These are phyloP conservation scores for Phycomyces blakesleeanus DNA, from an alignment of 192 early-diverging fungal species.

Conservation along the genomic window DNA sequence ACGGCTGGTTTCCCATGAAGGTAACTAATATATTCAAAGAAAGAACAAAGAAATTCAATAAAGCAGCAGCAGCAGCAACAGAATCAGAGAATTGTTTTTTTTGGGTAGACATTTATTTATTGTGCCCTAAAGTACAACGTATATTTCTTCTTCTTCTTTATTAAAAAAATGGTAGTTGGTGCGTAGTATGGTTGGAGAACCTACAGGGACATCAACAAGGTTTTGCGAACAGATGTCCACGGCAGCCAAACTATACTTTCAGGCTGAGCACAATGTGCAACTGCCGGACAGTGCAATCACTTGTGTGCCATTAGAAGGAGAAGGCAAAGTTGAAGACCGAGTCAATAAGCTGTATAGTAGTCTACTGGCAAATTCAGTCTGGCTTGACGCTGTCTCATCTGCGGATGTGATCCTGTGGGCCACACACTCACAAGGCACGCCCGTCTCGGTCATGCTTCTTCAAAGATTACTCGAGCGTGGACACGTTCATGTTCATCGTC, in stretches of 20 bases:
- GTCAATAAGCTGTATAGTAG: conserved; percentile 79
- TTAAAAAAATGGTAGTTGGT: conserved; percentile 39
- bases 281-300: conserved; percentile 54
- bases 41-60: too few species aligned
- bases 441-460: conserved; percentile 78
- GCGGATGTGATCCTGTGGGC: conserved; percentile 85
- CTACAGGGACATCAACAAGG: conserved; percentile 84
- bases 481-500: conserved; percentile 60
- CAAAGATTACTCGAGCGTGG: conserved; percentile 70
- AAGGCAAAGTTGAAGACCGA: conserved; percentile 85
- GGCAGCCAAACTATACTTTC: conserved; percentile 57
- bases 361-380: conserved; percentile 52
- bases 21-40: conserved; percentile 9
- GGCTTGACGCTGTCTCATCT: conserved; percentile 40
- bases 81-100: background rate
- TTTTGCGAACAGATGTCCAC: conserved; percentile 88
- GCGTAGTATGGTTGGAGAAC: conserved; percentile 81
- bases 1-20: conserved; percentile 87
- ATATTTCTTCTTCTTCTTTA: background rate
- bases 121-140: conserved; percentile 21
- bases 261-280: conserved; percentile 44
- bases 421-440: conserved; percentile 93
- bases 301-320: conserved; percentile 83
- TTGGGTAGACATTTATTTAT: background rate
- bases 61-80: too few species aligned